phyloP scores from a whole-genome alignment of 2,329 filamentous ascomycete species.

The Davidsoniella australis region DNA sequence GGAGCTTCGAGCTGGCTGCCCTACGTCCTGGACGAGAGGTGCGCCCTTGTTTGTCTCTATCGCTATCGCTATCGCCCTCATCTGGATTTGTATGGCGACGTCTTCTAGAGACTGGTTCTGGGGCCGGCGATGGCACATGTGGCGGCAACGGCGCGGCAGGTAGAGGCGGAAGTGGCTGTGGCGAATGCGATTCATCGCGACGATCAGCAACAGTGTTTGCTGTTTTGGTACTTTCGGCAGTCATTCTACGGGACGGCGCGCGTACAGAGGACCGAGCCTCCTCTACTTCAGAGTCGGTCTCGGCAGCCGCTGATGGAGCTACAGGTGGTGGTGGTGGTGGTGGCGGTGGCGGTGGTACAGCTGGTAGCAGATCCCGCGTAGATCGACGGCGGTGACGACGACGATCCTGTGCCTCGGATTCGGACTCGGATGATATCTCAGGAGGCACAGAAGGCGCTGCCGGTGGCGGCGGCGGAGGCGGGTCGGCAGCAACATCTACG shows the following conservation, averaged over 20 bases:
- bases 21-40: no score
- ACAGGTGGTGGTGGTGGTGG: neutral
- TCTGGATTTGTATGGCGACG: no score
- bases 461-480: neutral
- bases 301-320: neutral
- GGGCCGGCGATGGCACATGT: neutral
- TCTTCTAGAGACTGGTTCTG: no score
- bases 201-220: no score
- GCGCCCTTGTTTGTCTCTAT: no score
- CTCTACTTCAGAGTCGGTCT: conserved; percentile 9
- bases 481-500: no score
- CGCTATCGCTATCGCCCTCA: no score
- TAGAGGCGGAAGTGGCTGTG: neutral
- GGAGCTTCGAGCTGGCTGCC: no score
- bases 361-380: neutral
- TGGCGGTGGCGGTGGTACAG: conserved; percentile 7
- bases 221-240: no score
- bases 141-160: conserved; percentile 1
- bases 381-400: conserved; percentile 3
- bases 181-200: no score
- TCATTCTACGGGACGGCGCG: neutral
- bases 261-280: conserved; percentile 10
- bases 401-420: neutral
- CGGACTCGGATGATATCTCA: conserved; percentile 5
- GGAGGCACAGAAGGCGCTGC: neutral